Conservation (phyloP, 257 asterid species). For the Solanum bulbocastanum region DNA sequence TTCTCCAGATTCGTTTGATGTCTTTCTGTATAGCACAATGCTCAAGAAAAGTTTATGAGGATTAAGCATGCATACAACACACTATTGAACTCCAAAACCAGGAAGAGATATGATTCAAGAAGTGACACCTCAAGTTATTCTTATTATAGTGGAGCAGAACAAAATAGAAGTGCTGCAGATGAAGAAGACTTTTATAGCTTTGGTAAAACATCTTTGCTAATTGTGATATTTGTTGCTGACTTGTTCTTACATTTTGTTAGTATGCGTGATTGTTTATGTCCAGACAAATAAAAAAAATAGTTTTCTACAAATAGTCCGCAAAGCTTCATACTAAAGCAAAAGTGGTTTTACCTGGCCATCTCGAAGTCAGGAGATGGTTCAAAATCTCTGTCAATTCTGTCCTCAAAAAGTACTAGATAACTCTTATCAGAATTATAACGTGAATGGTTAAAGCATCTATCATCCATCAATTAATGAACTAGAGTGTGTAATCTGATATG, state of each 20-base stretch:
- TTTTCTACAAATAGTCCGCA: background rate
- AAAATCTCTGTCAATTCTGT: background rate
- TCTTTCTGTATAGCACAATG: slow-evolving; percentile 38
- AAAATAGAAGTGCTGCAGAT: slow-evolving; percentile 26
- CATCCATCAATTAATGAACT: background rate
- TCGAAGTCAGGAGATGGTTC: background rate
- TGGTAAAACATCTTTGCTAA: slow-evolving; percentile 36
- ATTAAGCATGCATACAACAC: slow-evolving; percentile 91
- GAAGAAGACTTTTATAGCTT: slow-evolving; percentile 89
- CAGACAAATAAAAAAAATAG: background rate
- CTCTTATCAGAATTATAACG: background rate
- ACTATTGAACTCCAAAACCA: slow-evolving; percentile 55
- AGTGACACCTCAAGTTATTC: slow-evolving; percentile 44
- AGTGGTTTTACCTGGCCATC: background rate
- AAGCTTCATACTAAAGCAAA: background rate
- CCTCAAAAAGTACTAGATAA: background rate
- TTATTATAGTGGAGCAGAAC: slow-evolving; percentile 36
- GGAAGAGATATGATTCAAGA: slow-evolving; percentile 41
- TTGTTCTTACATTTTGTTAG: background rate
- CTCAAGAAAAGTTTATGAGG: slow-evolving; percentile 87
- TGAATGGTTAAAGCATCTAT: background rate
- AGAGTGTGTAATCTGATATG: background rate
- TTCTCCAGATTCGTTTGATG: background rate
- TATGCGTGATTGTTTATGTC: background rate
- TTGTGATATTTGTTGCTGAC: background rate